phyloP scores from a whole-genome alignment of 768 basidiomycete species.

The Suillus subaureus region DNA sequence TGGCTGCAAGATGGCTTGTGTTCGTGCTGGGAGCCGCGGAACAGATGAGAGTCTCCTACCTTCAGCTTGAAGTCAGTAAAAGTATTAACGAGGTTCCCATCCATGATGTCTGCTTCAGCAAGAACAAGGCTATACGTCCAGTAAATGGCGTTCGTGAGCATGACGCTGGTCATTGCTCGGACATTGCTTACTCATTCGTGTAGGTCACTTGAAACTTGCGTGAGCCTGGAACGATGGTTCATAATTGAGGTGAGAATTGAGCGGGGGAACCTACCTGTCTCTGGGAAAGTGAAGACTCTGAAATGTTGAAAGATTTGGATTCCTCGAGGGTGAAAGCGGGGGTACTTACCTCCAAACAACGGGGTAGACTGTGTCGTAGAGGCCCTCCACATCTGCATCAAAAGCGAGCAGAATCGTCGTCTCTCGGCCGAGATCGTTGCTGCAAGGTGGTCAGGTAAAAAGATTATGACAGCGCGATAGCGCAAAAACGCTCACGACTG shows the following conservation, averaged over 20 bases:
- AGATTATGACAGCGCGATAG: not conserved
- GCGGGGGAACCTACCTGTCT: not conserved
- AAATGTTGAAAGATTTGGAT: not conserved
- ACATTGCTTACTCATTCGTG: not conserved
- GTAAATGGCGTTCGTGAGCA: not conserved
- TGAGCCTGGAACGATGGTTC: not conserved
- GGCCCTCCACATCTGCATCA: not conserved
- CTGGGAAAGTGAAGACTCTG: not conserved
- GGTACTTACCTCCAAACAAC: conserved; percentile 1
- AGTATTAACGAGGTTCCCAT: not conserved
- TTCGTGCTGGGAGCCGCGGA: not conserved
- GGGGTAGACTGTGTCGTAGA: not conserved
- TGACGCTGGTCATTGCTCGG: not conserved
- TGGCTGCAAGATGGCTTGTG: not conserved
- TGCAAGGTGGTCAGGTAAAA: not conserved
- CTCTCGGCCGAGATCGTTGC: not conserved
- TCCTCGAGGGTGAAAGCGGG: not conserved
- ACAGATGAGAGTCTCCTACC: not conserved
- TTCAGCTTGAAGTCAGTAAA: not conserved
- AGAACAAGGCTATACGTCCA: not conserved
- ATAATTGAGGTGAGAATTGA: not conserved
- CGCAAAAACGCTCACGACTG: not conserved
- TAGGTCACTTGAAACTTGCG: not conserved
- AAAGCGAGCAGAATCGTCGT: not conserved
- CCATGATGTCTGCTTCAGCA: not conserved